Percentiles rank a stretch among this genome's conserved stretches.
Evolutionary conservation across 345 rosid genomes (phyloP).

Genomic region (Gynandropsis gynandra): DNA sequence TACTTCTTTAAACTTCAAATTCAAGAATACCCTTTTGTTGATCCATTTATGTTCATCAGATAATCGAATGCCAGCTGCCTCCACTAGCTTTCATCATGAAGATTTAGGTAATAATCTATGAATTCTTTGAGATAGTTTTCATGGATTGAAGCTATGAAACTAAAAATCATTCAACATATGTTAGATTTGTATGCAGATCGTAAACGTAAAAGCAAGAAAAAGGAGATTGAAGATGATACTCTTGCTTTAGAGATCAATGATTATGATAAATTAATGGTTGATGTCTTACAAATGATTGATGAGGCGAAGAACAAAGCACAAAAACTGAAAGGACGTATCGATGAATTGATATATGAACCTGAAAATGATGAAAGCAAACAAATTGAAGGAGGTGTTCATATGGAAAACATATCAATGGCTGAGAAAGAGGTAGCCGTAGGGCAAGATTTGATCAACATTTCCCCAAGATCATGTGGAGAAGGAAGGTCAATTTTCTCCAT

Average conservation of each 20-base stretch:
- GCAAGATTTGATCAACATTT: constrained; percentile 21
- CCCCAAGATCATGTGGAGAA: constrained; percentile 23
- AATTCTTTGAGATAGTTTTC: constrained; percentile 4
- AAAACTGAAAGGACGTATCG: constrained; percentile 44
- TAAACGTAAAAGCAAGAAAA: constrained; percentile 28
- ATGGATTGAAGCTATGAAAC: constrained; percentile 6
- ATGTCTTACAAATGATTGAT: constrained; percentile 52
- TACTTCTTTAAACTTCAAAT: neutral
- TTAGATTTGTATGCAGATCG: constrained; percentile 26
- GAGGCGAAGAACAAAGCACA: constrained; percentile 30
- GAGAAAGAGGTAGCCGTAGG: too few relatives aligned
- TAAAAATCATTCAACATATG: neutral
- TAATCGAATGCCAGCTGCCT: constrained; percentile 35
- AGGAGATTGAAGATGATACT: constrained; percentile 35
- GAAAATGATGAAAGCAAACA: constrained; percentile 28
- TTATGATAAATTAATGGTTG: constrained; percentile 34
- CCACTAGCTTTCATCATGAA: constrained; percentile 30
- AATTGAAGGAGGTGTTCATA: constrained; percentile 20
- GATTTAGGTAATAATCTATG: constrained; percentile 25
- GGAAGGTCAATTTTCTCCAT: constrained; percentile 23
- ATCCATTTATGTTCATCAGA: constrained; percentile 32
- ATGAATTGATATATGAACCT: constrained; percentile 43
- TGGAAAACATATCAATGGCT: constrained; percentile 21
- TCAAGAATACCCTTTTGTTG: neutral
- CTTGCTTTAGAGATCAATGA: constrained; percentile 32